phyloP scores from a whole-genome alignment of 129 eudicot genomes.

The Centrapalus pauciflorus region DNA sequence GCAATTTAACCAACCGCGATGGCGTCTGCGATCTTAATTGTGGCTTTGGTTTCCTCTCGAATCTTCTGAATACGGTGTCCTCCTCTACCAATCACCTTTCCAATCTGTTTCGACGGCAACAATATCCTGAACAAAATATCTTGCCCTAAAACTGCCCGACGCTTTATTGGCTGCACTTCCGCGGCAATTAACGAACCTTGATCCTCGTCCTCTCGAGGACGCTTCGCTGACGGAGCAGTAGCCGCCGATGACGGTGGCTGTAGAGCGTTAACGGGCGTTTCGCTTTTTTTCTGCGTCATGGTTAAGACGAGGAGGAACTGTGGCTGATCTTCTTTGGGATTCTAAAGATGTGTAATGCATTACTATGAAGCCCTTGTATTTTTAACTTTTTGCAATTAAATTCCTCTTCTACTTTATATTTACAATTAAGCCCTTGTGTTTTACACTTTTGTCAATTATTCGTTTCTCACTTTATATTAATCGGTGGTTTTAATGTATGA shows the following conservation, averaged over 20 bases:
- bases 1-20: conserved; percentile 51
- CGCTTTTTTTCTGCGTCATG: conserved; percentile 29
- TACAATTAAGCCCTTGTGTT: too few species aligned
- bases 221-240: conserved; percentile 41
- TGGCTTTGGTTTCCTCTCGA: conserved; percentile 72
- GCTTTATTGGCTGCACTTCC: conserved; percentile 54
- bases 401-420: too few species aligned
- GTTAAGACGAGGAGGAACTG: neutral
- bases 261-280: conserved; percentile 21
- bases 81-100: conserved; percentile 81
- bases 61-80: conserved; percentile 90
- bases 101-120: conserved; percentile 84
- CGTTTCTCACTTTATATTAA: too few species aligned
- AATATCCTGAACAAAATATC: conserved; percentile 77
- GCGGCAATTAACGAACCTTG: conserved; percentile 4
- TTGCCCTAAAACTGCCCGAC: conserved; percentile 50
- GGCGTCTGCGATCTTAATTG: conserved; percentile 84
- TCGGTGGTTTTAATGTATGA: too few species aligned
- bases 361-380: too few species aligned
- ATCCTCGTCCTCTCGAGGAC: conserved; percentile 48
- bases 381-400: too few species aligned
- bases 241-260: conserved; percentile 25
- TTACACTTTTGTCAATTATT: too few species aligned
- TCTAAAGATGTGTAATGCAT: too few species aligned
- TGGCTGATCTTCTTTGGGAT: too few species aligned